These are phyloP conservation scores for Aspergillus carlsbadensis DNA, from an alignment of 495 filamentous ascomycete genomes.

Conservation along the genomic window DNA sequence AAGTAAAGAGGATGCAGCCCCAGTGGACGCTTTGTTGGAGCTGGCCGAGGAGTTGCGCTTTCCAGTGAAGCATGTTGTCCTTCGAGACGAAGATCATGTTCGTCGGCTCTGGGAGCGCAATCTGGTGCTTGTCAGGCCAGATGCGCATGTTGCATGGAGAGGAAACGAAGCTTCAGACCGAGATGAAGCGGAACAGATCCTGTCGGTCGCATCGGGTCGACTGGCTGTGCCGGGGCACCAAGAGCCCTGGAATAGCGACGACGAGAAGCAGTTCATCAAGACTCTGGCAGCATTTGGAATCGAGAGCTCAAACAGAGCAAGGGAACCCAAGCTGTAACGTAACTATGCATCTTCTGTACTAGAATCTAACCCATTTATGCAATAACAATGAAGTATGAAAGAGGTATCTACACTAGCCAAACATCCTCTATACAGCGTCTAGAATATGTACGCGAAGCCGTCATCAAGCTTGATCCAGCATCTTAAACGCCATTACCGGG, in stretches of 20 bases:
- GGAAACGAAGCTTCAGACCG: background rate
- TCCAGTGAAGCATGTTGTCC: constrained; percentile 9
- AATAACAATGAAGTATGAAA: constrained; percentile 1
- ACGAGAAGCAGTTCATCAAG: background rate
- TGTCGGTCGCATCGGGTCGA: background rate
- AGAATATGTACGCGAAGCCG: constrained; percentile 10
- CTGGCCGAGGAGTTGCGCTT: background rate
- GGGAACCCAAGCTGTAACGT: background rate
- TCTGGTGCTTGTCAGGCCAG: constrained; percentile 22
- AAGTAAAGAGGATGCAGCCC: background rate
- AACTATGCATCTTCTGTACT: too few species aligned
- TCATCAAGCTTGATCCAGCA: background rate
- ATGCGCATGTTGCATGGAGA: constrained; percentile 22
- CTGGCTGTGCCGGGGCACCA: background rate
- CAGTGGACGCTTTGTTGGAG: background rate
- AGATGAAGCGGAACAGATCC: background rate
- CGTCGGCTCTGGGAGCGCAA: constrained; percentile 15
- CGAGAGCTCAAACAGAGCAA: background rate
- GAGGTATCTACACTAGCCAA: constrained; percentile 12
- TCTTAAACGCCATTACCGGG: background rate
- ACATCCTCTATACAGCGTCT: constrained; percentile 7
- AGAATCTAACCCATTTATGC: background rate
- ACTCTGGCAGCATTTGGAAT: background rate
- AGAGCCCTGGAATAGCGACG: background rate
- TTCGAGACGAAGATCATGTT: constrained; percentile 11